Evolutionary conservation across 345 rosid genomes (phyloP).

Genomic region (Heritiera fomes): DNA sequence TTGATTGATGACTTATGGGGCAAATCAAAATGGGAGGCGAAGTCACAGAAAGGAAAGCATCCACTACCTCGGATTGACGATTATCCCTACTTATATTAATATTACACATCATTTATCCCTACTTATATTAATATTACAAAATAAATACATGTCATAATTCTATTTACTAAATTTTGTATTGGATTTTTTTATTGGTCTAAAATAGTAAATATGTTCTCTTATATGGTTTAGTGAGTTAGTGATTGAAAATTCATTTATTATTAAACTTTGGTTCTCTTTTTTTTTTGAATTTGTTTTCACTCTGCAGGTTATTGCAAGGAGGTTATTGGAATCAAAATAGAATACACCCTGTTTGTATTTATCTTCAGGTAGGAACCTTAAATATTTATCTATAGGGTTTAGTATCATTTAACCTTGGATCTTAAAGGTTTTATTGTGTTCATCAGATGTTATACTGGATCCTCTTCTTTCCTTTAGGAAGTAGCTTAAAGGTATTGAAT

Average conservation of each 20-base stretch:
- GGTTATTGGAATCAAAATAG: slow-evolving; percentile 97
- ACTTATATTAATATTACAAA: too few relatives aligned
- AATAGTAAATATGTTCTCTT: neutral
- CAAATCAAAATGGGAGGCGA: too few relatives aligned
- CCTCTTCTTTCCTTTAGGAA: slow-evolving; percentile 93
- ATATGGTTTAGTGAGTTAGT: neutral
- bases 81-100: too few relatives aligned
- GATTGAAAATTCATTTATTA: neutral
- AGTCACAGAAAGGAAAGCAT: too few relatives aligned
- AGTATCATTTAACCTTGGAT: slow-evolving; percentile 24
- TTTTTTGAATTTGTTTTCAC: neutral
- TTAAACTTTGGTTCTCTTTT: neutral
- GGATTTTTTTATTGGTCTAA: neutral
- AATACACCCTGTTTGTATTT: slow-evolving; percentile 85
- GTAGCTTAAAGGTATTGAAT: slow-evolving; percentile 75
- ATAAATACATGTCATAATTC: too few relatives aligned
- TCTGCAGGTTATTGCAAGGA: slow-evolving; percentile 81
- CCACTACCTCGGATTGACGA: too few relatives aligned
- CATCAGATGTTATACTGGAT: slow-evolving; percentile 88
- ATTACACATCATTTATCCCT: too few relatives aligned
- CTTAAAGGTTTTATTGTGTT: slow-evolving; percentile 30
- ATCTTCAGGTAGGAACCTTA: slow-evolving; percentile 58
- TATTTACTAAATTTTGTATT: neutral
- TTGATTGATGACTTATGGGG: too few relatives aligned
- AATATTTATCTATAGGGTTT: slow-evolving; percentile 12